Evolutionary conservation across 2,329 filamentous ascomycete genomes (phyloP), one percentile per base, ranked within the genome.

Genomic region (Cordyceps pruinosa): DNA sequence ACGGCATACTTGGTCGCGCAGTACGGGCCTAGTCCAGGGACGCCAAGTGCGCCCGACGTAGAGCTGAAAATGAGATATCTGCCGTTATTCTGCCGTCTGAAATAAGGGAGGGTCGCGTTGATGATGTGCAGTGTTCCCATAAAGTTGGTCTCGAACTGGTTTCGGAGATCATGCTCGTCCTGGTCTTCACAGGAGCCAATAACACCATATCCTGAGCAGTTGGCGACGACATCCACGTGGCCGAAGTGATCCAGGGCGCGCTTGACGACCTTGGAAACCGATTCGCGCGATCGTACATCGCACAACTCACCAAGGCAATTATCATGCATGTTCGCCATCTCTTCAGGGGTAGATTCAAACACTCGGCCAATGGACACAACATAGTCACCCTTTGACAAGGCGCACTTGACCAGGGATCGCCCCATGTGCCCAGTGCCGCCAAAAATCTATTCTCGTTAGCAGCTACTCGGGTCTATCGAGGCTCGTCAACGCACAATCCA

Each of bases 351-450:
- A 58, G 89, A 89, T 73, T 96, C 89, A 65, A 88, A 85, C 15
- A 86, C 86, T 61, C 90, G 86, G 9, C 94, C 94, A 10, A 97
- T 92, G 7, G 90, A 90, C 3, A 87, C 86, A 58, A 97, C 93
- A 51, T 86, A 80, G 69, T 99, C 94, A 64, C 88, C 87, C 64
- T 90, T 88, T 17, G 83, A 78, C 23, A 97, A 79, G 17, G 89
- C 90, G 56, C 83, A 85, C 66, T 94, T 93, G 59, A 93, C 89
- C 21, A 97, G 83, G 8, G 89, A 95, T 53, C 90, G 87, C 59
- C 94, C 94, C 80, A 97, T 96, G 67, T 99, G 94, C 57, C 94
- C 94, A n/a, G 92, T 97, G 49, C 90, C 92, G 49, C 94, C 94
- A 72, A 97, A 99, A 56, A 97, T 79, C 90, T 91, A 59, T 41